These are phyloP conservation scores for Closterium sp. DNA, from an alignment of 139 green algal genomes.

Conservation along the genomic window DNA sequence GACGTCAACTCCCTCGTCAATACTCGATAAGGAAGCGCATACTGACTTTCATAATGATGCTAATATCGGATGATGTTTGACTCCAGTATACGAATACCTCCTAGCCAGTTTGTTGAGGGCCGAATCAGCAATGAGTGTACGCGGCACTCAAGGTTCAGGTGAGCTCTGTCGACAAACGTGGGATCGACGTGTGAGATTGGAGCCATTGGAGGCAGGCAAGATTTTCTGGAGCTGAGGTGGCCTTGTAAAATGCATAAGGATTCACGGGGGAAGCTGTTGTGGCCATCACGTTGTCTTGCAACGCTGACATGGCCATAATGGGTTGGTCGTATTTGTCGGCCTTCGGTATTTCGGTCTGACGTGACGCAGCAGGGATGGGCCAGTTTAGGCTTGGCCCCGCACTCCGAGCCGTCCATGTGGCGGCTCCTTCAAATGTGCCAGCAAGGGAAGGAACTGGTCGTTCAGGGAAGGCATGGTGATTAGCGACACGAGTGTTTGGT, in stretches of 20 bases:
- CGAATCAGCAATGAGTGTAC: too few relatives aligned
- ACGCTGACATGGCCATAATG: background rate
- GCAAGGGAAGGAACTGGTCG: background rate
- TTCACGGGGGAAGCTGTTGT: background rate
- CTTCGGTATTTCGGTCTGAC: background rate
- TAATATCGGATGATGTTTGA: too few relatives aligned
- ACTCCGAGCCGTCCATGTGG: background rate
- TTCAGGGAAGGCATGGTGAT: background rate
- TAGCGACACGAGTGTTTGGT: background rate
- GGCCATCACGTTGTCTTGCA: background rate
- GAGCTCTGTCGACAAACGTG: background rate
- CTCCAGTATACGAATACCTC: too few relatives aligned
- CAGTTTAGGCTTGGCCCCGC: background rate
- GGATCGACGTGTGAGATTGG: background rate
- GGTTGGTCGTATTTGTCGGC: background rate
- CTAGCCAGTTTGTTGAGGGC: too few relatives aligned
- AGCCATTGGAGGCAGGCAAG: background rate
- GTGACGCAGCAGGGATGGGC: background rate
- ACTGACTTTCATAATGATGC: too few relatives aligned
- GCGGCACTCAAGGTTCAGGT: too few relatives aligned
- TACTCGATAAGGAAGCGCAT: too few relatives aligned
- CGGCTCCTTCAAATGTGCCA: background rate
- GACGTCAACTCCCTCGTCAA: too few relatives aligned
- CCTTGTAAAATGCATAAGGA: background rate
- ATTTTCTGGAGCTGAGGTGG: background rate